Conservation (phyloP, 805 yeast species). For the Metschnikowia peoriensis region DNA sequence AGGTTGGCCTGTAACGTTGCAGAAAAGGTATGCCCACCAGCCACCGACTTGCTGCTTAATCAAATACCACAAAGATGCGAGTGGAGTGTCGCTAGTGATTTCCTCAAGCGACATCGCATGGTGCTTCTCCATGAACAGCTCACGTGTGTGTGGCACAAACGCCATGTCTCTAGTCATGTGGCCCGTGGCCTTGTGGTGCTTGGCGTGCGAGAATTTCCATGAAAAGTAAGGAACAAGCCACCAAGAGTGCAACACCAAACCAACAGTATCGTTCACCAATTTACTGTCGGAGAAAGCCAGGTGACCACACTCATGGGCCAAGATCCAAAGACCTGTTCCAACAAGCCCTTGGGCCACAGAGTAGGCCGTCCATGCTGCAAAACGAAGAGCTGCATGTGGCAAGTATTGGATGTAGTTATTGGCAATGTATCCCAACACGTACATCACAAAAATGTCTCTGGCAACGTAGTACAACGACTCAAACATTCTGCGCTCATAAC, state of each 20-base stretch:
- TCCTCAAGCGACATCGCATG: conserved; percentile 48
- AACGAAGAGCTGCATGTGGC: conserved; percentile 38
- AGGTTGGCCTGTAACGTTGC: conserved; percentile 76
- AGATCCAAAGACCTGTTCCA: conserved; percentile 78
- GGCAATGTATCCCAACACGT: conserved; percentile 52
- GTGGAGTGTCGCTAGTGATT: conserved; percentile 71
- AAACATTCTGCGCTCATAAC: conserved; percentile 61
- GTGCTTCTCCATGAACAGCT: conserved; percentile 45
- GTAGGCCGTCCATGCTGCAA: conserved; percentile 58
- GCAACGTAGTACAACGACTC: conserved; percentile 62
- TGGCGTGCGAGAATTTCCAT: conserved; percentile 81
- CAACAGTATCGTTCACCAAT: conserved; percentile 71
- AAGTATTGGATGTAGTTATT: conserved; percentile 50
- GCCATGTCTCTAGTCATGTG: conserved; percentile 82
- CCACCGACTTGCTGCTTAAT: conserved; percentile 75
- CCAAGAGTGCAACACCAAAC: conserved; percentile 80
- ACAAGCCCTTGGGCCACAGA: conserved; percentile 58
- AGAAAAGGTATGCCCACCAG: conserved; percentile 62
- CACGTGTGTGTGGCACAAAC: conserved; percentile 70
- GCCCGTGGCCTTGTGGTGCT: conserved; percentile 90
- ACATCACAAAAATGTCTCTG: conserved; percentile 57
- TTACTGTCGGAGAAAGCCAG: conserved; percentile 77
- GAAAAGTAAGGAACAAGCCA: conserved; percentile 83
- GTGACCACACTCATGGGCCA: conserved; percentile 93
- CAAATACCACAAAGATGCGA: conserved; percentile 55